phyloP scores from a whole-genome alignment of 768 basidiomycete species.

The Boletales sp. region DNA sequence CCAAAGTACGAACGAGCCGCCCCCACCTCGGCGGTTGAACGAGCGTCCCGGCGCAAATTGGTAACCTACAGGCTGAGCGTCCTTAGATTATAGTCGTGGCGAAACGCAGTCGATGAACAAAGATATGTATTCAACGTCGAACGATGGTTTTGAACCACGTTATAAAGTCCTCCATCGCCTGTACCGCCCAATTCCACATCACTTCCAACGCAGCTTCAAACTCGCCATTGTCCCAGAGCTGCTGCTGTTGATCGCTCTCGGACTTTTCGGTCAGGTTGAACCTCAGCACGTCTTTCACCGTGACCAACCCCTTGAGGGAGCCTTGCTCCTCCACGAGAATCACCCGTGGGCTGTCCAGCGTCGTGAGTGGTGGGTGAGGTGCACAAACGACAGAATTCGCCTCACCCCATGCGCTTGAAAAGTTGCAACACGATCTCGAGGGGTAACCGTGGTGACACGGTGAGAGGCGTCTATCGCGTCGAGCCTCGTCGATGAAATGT shows the following conservation, averaged over 20 bases:
- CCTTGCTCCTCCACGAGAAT: constrained; percentile 92
- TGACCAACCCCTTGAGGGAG: constrained; percentile 77
- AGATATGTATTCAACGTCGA: constrained; percentile 15
- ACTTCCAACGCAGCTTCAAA: constrained; percentile 62
- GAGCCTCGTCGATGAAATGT: background rate
- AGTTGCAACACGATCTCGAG: constrained; percentile 97
- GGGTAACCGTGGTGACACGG: constrained; percentile 86
- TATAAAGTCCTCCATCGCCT: constrained; percentile 30
- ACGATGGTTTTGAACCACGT: constrained; percentile 24
- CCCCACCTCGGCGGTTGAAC: no score
- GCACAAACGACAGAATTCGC: constrained; percentile 9
- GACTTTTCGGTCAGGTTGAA: constrained; percentile 67
- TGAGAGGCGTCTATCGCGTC: constrained; percentile 76
- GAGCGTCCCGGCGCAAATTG: no score
- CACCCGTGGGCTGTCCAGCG: constrained; percentile 76
- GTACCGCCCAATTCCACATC: constrained; percentile 51
- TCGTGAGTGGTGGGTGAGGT: background rate
- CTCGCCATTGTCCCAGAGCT: constrained; percentile 59
- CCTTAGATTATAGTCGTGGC: no score
- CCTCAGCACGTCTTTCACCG: constrained; percentile 92
- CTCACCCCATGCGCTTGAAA: constrained; percentile 97
- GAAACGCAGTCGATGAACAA: no score
- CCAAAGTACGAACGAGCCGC: no score
- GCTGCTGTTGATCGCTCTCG: constrained; percentile 47
- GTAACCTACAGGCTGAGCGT: no score